Evolutionary conservation across 352 stramenopile species (phyloP).

Genomic region (Globisporangium parvum): DNA sequence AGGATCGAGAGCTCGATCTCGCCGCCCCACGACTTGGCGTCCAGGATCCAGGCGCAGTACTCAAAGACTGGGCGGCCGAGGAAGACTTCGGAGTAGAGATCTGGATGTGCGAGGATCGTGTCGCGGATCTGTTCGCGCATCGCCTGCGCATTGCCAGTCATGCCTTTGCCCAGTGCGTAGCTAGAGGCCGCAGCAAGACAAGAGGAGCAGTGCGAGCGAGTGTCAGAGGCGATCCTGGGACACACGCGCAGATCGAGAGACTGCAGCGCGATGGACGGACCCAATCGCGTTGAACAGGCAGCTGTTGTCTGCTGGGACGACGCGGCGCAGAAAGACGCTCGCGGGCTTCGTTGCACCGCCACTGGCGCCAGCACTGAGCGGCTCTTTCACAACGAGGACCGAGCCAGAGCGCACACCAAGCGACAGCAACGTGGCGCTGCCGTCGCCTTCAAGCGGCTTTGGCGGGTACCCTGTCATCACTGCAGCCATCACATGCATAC

Average conservation of each 20-base stretch:
- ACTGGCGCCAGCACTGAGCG: conserved; percentile 15
- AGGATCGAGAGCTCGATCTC: conserved; percentile 87
- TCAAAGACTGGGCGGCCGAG: conserved; percentile 67
- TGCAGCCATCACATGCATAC: conserved; percentile 33
- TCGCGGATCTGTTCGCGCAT: conserved; percentile 77
- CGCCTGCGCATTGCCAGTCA: conserved; percentile 42
- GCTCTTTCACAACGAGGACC: conserved; percentile 67
- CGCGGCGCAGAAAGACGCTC: conserved; percentile 59
- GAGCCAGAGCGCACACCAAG: no score
- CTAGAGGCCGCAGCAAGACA: conserved; percentile 9
- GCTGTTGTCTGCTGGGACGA: conserved; percentile 82
- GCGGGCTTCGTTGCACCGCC: conserved; percentile 16
- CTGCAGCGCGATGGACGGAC: conserved; percentile 20
- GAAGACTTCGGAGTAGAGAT: conserved; percentile 72
- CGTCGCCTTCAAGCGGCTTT: conserved; percentile 41
- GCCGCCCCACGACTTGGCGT: conserved; percentile 77
- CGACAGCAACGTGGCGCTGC: conserved; percentile 42
- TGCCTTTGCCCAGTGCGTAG: conserved; percentile 59
- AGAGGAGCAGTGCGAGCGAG: no score
- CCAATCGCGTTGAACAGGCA: conserved; percentile 85
- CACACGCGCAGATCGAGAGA: no score
- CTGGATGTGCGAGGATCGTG: conserved; percentile 51
- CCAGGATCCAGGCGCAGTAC: conserved; percentile 82
- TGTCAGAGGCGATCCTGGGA: no score
- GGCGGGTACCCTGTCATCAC: no score